phyloP scores from a whole-genome alignment of 495 filamentous ascomycete species.

The Halenospora varia region DNA sequence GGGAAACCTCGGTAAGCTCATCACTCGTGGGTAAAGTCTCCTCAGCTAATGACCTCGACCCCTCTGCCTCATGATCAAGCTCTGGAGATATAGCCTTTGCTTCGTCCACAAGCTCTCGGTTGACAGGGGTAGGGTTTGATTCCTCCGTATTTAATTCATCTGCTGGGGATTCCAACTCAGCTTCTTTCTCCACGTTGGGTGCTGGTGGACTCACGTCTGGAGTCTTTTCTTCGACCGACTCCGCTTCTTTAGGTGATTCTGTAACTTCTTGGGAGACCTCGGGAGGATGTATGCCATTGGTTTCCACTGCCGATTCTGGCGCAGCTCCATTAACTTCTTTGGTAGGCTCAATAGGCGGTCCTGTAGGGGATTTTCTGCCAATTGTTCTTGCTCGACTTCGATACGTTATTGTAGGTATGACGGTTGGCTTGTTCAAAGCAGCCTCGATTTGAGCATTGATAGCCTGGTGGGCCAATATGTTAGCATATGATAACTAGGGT shows the following conservation, averaged over 20 bases:
- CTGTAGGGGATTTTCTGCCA: background rate
- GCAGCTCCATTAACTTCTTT: background rate
- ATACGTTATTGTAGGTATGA: constrained; percentile 19
- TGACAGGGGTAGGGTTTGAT: background rate
- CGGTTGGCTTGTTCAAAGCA: constrained; percentile 13
- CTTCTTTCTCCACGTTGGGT: background rate
- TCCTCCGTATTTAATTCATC: background rate
- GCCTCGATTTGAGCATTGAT: constrained; percentile 21
- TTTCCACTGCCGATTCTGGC: background rate
- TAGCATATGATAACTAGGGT: background rate
- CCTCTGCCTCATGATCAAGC: background rate
- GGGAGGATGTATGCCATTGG: too few relatives aligned
- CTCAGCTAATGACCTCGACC: too few relatives aligned
- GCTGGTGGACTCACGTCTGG: background rate
- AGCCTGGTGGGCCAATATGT: background rate
- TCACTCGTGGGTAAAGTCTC: too few relatives aligned
- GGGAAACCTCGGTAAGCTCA: too few relatives aligned
- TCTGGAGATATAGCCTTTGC: background rate
- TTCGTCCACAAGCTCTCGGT: background rate
- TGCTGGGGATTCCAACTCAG: background rate
- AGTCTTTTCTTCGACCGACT: background rate
- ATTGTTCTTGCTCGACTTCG: constrained; percentile 13
- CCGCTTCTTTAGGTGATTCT: background rate
- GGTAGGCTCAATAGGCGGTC: background rate
- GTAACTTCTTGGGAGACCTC: background rate